Base-by-base conservation (phyloP, 2,329 filamentous ascomycete species). In the Colletotrichum sp. region DNA sequence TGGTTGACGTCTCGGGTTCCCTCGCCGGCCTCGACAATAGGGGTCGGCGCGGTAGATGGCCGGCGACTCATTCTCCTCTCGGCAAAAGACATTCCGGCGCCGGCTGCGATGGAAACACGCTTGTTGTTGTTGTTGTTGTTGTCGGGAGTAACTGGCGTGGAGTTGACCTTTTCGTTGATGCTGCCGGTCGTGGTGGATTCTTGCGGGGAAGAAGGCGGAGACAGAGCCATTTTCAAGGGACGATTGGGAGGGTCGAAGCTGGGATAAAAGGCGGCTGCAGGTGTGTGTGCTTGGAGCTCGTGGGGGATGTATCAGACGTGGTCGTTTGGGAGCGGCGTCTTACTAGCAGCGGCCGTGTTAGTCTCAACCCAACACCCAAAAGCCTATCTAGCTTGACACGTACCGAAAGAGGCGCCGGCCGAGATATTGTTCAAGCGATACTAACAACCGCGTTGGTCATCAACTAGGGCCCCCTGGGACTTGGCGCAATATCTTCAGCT, bases 1-100 rank as follows among this genome's bases (percentile, higher is more conserved):
- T 84, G 84, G 68, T 85, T 82, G 55, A 87, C 85, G 69, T 82
- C 81, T 26, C 85, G 83, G 80, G 86, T 82, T 52, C 81, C 77
- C 14, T 26, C 32, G 77, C 83, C 84, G 8, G 82, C 84, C 71
- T 86, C 82, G 36, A 85, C 81, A 12, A 86, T 75, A 16, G 81
- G 38, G 80, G 78, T n/a, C 79, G 70, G 24, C 82, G 78, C 28
- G 79, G 77, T 21, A 76, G 69, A 28, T 7, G 69, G 73, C 58
- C 73, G 73, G 34, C 69, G 69, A 24, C 76, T 78, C 21, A 78
- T 77, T 73, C 82, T 83, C 63, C 82, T 81, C 66, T 86, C 82
- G 2, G 82, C 80, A 70, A 83, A 82, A 8, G 82, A 82, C 10
- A 75, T 43, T 2, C 76, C 61, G 52, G 61, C 67, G 56, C 48